Base-by-base conservation (phyloP, 495 filamentous ascomycete species). In the Saxophila tyrrhenica region DNA sequence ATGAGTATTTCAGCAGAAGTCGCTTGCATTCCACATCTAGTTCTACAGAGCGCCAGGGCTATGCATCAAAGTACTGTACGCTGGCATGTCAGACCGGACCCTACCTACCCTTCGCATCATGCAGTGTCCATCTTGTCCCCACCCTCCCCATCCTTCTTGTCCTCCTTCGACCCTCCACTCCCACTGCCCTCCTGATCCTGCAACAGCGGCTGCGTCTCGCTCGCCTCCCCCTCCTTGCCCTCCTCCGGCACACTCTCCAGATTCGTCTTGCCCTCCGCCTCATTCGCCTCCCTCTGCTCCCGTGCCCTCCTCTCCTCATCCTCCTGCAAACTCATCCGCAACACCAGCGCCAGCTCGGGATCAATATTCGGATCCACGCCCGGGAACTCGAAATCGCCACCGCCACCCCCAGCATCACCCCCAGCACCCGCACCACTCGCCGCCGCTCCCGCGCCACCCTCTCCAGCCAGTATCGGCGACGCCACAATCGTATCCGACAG, bases 291-390 rank as follows among this genome's bases (percentile, higher is more conserved):
- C 57, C 80, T 80, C 66, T 84, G 86, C 61, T 83, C 78, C 72
- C 85, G 86, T 64, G 94, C 91, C 69, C 92, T 81, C 63, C 92
- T 74, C 55, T 86, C 88, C 76, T 92, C 94, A 76, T 94, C 92
- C 65, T 97, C 94, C 68, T 99, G 94, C 78, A 94, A 85, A 65
- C 87, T 94, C 86, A 99, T 91, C 56, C 92, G 80, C 66, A 98
- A 74, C n/a, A 94, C 92, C 52, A 98, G 77, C 1, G 92, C 92
- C 66, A 98, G 67, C 66, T 97, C 92, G 25, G 92, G 92, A 67
- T 98, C 92, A 53, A 81, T 75, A 67, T 78, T 85, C 56, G 77
- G 89, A 74, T 84, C 86, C 67, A 86, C 84, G 62, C 77, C 86
- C 71, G 82, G 94, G 67, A 85, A 82, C 15, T 67, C 62, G 24